phyloP scores from a whole-genome alignment of 2,329 filamentous ascomycete species.

The Juglanconis oblonga region DNA sequence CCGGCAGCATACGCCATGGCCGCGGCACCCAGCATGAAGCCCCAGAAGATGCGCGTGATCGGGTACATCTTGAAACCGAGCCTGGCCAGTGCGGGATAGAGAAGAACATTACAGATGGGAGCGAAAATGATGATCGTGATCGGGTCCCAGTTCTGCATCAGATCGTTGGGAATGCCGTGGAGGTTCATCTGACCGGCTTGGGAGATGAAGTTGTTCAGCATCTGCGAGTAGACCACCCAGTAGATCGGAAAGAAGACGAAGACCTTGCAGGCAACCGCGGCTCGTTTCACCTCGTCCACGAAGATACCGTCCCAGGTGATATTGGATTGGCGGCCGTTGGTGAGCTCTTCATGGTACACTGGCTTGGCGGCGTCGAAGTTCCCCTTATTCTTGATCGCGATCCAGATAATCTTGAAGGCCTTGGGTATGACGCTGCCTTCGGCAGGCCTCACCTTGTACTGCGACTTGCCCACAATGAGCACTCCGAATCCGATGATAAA shows the following conservation, averaged over 20 bases:
- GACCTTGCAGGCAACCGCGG: conserved; percentile 66
- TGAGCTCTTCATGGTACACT: conserved; percentile 66
- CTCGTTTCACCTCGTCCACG: conserved; percentile 68
- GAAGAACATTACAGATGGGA: conserved; percentile 54
- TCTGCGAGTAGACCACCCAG: conserved; percentile 66
- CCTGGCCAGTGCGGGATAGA: conserved; percentile 61
- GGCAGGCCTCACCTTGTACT: conserved; percentile 50
- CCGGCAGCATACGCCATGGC: conserved; percentile 17
- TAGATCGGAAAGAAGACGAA: conserved; percentile 64
- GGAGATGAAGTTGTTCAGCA: conserved; percentile 58
- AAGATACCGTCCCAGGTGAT: conserved; percentile 67
- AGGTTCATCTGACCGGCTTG: conserved; percentile 57
- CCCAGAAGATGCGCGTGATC: conserved; percentile 63
- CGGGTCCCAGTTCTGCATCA: conserved; percentile 67
- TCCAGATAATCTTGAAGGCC: conserved; percentile 64
- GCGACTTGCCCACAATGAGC: conserved; percentile 44
- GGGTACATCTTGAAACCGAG: conserved; percentile 59
- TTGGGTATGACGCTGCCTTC: conserved; percentile 64
- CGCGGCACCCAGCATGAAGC: conserved; percentile 43
- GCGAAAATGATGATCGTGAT: conserved; percentile 66
- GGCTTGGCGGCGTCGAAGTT: conserved; percentile 65
- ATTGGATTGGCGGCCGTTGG: conserved; percentile 52
- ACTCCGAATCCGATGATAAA: conserved; percentile 59
- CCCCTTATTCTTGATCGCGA: conserved; percentile 68
- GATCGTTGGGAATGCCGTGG: conserved; percentile 66